Base-by-base conservation (phyloP, 2,329 filamentous ascomycete species). In the Penicillium sp. region DNA sequence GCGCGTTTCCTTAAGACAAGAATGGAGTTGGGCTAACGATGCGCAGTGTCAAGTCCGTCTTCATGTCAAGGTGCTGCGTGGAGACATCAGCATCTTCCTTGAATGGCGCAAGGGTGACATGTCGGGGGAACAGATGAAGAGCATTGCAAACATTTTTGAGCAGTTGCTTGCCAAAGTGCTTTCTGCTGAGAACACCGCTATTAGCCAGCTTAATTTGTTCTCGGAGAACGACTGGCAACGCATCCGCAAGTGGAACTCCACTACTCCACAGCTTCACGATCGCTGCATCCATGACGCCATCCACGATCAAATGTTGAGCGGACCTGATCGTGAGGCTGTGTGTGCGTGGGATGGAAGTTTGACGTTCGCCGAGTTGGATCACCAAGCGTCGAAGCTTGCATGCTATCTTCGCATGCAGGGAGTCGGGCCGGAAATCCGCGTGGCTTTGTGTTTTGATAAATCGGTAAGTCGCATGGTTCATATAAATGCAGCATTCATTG, bases 171-270 rank as follows among this genome's bases (percentile, higher is more conserved):
- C 76, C 13, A 70, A 76, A 18, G 76, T 83, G 2, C 59, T 85
- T 13, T 70, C 74, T 2, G 66, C 70, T 4, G 76, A 79, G 0
- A 72, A 75, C 10, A 72, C 70, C 16, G 68, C 72, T 4, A 71
- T 84, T 49, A 76, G 72, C 6, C 71, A 81, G 20, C 69, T 81
- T 26, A 79, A 84, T 65, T 72, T 83, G 3, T 84, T 85, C 61
- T 84, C 78, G 13, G 79, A 82, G 46, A 74, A 79, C 9, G 83
- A 86, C 61, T 79, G 80, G 58, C 74, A 79, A 5, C 81, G 84
- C 53, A 78, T 85, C 40, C 66, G 81, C 8, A 76, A 78, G 5
- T 84, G 83, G 72, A 82, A 81, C 49, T 77, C 77, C 60, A 76
- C 77, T 31, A 67, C 70, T 1, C 74, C 75, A 2, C 64, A 72